These are phyloP conservation scores for Coprinopsis sp. DNA, from an alignment of 768 basidiomycete species.

Conservation along the genomic window DNA sequence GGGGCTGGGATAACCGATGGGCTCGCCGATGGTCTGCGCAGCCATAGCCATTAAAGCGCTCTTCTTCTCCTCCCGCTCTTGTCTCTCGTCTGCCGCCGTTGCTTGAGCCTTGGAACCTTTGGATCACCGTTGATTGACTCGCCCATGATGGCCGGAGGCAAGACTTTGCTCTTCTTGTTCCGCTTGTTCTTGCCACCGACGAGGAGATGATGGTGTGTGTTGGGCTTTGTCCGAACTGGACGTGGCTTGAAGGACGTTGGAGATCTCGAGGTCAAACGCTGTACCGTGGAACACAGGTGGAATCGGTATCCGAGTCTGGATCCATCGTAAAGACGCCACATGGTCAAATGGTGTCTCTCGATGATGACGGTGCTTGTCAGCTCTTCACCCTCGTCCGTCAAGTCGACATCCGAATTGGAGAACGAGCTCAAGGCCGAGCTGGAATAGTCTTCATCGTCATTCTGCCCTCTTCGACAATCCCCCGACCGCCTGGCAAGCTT, in stretches of 20 bases:
- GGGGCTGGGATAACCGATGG: not conserved
- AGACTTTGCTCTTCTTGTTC: slow-evolving; percentile 12
- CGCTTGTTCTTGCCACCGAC: slow-evolving; percentile 33
- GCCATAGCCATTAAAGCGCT: slow-evolving; percentile 30
- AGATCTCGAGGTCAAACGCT: slow-evolving; percentile 61
- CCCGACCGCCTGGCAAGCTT: slow-evolving; percentile 33
- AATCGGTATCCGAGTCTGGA: slow-evolving; percentile 30
- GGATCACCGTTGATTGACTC: slow-evolving; percentile 13
- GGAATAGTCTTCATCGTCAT: slow-evolving; percentile 17
- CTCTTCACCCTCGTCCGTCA: slow-evolving; percentile 29
- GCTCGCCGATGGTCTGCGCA: slow-evolving; percentile 14
- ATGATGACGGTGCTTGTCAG: slow-evolving; percentile 9
- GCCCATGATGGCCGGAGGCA: slow-evolving; percentile 10
- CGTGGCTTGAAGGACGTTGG: slow-evolving; percentile 72
- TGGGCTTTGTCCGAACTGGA: slow-evolving; percentile 44
- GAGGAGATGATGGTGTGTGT: slow-evolving; percentile 23
- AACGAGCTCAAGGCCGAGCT: slow-evolving; percentile 19
- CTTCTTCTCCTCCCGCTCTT: slow-evolving; percentile 45
- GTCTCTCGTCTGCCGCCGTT: slow-evolving; percentile 45
- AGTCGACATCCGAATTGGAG: slow-evolving; percentile 35
- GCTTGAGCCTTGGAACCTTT: slow-evolving; percentile 26
- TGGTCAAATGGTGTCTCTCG: slow-evolving; percentile 16
- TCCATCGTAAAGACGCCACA: slow-evolving; percentile 47
- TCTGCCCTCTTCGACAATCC: slow-evolving; percentile 36
- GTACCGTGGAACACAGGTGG: slow-evolving; percentile 21